These are phyloP conservation scores for Linum usitatissimum DNA, from an alignment of 345 rosid species.

Conservation along the genomic window DNA sequence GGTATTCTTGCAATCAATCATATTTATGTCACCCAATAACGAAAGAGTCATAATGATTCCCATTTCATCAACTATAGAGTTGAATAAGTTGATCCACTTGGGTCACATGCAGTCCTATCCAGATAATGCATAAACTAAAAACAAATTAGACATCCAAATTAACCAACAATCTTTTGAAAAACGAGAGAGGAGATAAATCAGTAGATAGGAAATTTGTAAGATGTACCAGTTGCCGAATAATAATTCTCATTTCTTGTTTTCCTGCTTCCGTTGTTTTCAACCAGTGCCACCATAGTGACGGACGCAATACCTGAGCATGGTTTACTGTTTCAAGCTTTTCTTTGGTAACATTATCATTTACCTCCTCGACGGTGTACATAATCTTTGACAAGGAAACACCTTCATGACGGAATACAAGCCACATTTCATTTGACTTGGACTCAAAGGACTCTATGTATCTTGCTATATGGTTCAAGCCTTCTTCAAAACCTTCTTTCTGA, in stretches of 20 bases:
- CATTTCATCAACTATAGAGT: no score
- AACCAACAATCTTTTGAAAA: neutral
- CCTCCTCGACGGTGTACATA: slow-evolving; percentile 62
- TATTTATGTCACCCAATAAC: no score
- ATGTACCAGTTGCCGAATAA: slow-evolving; percentile 78
- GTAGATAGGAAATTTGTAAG: slow-evolving; percentile 7
- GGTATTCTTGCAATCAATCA: no score
- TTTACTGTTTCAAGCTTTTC: slow-evolving; percentile 47
- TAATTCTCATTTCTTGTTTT: slow-evolving; percentile 71
- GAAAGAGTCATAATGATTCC: no score
- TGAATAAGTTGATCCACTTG: no score
- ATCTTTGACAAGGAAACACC: slow-evolving; percentile 80
- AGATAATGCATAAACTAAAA: neutral
- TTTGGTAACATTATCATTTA: slow-evolving; percentile 30
- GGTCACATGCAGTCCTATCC: neutral
- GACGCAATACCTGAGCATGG: slow-evolving; percentile 49
- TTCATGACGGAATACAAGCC: slow-evolving; percentile 89
- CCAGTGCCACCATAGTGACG: slow-evolving; percentile 97
- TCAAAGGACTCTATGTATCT: slow-evolving; percentile 90
- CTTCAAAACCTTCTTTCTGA: slow-evolving; percentile 32
- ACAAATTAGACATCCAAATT: neutral
- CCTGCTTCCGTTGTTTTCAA: slow-evolving; percentile 79
- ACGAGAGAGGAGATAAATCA: neutral
- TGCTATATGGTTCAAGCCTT: slow-evolving; percentile 81
- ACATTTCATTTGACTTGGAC: slow-evolving; percentile 76